Evolutionary conservation across 805 yeast species (phyloP).

Genomic region (Nakazawaea populi): DNA sequence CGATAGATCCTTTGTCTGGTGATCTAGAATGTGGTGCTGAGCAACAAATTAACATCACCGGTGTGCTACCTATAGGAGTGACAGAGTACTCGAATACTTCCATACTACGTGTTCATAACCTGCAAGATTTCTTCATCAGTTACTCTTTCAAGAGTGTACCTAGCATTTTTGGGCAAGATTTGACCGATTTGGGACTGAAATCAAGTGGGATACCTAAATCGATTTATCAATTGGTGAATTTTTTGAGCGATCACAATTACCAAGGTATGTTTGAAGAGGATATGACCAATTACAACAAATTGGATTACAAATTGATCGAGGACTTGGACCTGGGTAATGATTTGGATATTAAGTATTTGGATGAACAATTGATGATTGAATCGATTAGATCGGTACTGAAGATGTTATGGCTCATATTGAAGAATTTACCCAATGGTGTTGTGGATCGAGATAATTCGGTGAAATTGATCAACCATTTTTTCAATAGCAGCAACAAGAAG

Average conservation of each 20-base stretch:
- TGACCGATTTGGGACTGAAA: neutral
- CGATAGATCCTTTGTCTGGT: conserved; percentile 27
- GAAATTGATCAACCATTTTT: conserved; percentile 13
- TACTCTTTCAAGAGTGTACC: conserved; percentile 16
- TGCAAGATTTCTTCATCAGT: conserved; percentile 26
- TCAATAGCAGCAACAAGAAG: conserved; percentile 6
- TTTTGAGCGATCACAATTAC: conserved; percentile 19
- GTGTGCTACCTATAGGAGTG: conserved; percentile 10
- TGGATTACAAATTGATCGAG: conserved; percentile 12
- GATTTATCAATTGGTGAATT: conserved; percentile 23
- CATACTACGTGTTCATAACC: conserved; percentile 21
- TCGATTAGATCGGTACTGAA: conserved; percentile 19
- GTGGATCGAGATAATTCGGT: conserved; percentile 26
- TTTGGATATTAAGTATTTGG: conserved; percentile 11
- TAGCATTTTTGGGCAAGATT: conserved; percentile 2
- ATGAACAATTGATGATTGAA: conserved; percentile 14
- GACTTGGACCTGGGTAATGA: conserved; percentile 11
- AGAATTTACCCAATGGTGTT: conserved; percentile 34
- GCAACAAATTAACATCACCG: conserved; percentile 15
- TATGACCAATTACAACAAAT: conserved; percentile 6
- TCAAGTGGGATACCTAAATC: conserved; percentile 22
- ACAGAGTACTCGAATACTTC: conserved; percentile 17
- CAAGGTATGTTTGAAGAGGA: conserved; percentile 21
- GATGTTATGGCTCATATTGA: conserved; percentile 23
- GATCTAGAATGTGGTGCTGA: conserved; percentile 17